phyloP scores from a whole-genome alignment of 345 rosid genomes.

The Ceriops decandra region DNA sequence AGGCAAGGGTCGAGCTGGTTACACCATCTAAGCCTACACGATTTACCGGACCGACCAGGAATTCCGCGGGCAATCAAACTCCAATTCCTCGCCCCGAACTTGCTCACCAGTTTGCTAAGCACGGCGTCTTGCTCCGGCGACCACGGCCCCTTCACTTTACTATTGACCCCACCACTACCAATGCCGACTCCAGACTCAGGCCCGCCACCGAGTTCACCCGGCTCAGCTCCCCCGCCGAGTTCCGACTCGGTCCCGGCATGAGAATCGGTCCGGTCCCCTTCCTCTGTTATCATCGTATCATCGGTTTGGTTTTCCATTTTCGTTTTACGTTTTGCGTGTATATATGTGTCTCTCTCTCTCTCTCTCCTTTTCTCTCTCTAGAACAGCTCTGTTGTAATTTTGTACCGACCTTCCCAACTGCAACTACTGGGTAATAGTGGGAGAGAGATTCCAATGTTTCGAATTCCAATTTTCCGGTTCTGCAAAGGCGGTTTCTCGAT shows the following conservation, averaged over 20 bases:
- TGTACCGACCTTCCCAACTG: conserved; percentile 58
- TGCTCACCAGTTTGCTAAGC: conserved; percentile 49
- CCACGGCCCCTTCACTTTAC: conserved; percentile 82
- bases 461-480: conserved; percentile 32
- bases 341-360: too few relatives aligned
- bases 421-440: conserved; percentile 20
- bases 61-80: conserved; percentile 73
- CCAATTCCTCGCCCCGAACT: conserved; percentile 81
- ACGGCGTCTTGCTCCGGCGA: conserved; percentile 76
- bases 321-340: conserved; percentile 14
- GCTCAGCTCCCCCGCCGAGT: conserved; percentile 17
- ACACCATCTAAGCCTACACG: conserved; percentile 82
- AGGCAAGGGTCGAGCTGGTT: conserved; percentile 83
- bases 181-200: conserved; percentile 10
- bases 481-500: conserved; percentile 6
- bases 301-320: conserved; percentile 14
- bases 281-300: conserved; percentile 24
- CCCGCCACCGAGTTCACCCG: conserved; percentile 11
- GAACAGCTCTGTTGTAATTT: conserved; percentile 6
- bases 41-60: conserved; percentile 79
- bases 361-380: conserved; percentile 14
- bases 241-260: conserved; percentile 23
- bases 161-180: conserved; percentile 44
- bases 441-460: neutral
- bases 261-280: conserved; percentile 20